Evolutionary conservation across 78 protist genomes (phyloP).

Genomic region (Chrysochromulina parva): DNA sequence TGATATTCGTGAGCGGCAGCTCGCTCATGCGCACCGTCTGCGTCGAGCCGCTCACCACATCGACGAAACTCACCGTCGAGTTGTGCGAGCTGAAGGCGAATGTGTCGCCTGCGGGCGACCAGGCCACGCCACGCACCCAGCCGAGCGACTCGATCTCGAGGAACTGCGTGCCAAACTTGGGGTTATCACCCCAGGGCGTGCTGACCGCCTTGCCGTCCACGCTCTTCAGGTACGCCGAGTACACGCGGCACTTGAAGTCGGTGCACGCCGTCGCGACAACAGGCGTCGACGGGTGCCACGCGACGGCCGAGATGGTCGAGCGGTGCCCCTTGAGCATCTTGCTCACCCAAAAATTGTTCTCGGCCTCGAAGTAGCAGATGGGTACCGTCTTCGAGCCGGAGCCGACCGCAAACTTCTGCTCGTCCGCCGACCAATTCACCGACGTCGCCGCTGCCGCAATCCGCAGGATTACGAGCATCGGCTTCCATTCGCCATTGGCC

Average conservation of each 20-base stretch:
- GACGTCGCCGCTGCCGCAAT: slow-evolving; percentile 88
- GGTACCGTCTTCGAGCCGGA: slow-evolving; percentile 81
- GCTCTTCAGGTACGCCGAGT: slow-evolving; percentile 75
- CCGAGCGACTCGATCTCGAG: slow-evolving; percentile 33
- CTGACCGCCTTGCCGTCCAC: slow-evolving; percentile 43
- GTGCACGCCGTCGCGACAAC: slow-evolving; percentile 76
- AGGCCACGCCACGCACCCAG: slow-evolving; percentile 87
- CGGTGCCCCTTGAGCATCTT: slow-evolving; percentile 64
- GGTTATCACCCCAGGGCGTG: neutral
- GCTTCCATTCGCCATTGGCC: slow-evolving; percentile 73
- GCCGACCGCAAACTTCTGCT: slow-evolving; percentile 89
- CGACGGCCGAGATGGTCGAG: slow-evolving; percentile 78
- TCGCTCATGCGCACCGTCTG: neutral
- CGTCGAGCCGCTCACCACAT: neutral
- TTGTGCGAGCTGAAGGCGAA: slow-evolving; percentile 59
- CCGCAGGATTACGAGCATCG: slow-evolving; percentile 86
- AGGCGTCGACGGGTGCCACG: slow-evolving; percentile 86
- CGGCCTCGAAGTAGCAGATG: slow-evolving; percentile 88
- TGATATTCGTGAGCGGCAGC: neutral
- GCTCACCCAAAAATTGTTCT: slow-evolving; percentile 93
- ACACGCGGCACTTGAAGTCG: slow-evolving; percentile 76
- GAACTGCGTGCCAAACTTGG: slow-evolving; percentile 47
- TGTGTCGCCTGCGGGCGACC: slow-evolving; percentile 73
- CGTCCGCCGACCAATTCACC: slow-evolving; percentile 81
- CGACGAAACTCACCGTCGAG: neutral